Evolutionary conservation across 352 stramenopile species (phyloP).

Genomic region (Pythium brassicae): DNA sequence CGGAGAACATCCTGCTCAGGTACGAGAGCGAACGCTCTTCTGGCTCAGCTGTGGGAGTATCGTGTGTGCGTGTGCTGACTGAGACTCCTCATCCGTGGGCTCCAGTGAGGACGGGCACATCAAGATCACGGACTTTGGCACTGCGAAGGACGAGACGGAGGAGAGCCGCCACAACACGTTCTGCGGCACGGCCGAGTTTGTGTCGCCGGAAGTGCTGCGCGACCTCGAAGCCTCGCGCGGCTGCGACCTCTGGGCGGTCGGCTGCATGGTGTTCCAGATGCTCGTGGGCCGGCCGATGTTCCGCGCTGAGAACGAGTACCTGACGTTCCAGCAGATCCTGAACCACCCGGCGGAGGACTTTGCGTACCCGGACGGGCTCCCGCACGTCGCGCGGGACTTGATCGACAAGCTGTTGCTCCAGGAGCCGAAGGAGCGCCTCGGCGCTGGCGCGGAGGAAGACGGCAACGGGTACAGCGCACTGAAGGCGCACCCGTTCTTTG

Average conservation of each 20-base stretch:
- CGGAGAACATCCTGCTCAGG: constrained; percentile 86
- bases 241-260: constrained; percentile 89
- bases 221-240: constrained; percentile 77
- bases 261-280: constrained; percentile 91
- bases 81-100: background rate
- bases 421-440: constrained; percentile 66
- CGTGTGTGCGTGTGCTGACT: background rate
- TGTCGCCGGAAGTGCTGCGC: constrained; percentile 88
- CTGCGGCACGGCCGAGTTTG: constrained; percentile 89
- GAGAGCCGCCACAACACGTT: constrained; percentile 86
- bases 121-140: constrained; percentile 91
- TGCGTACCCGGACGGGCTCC: constrained; percentile 55
- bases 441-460: constrained; percentile 63
- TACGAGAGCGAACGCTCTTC: constrained; percentile 1
- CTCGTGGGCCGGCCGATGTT: constrained; percentile 82
- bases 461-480: constrained; percentile 69
- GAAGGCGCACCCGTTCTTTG: constrained; percentile 81
- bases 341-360: constrained; percentile 82
- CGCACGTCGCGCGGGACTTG: constrained; percentile 59
- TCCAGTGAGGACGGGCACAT: constrained; percentile 76
- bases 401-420: constrained; percentile 78
- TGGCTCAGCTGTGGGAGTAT: background rate
- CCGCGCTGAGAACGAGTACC: constrained; percentile 86
- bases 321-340: constrained; percentile 89
- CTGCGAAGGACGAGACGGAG: constrained; percentile 77